Evolutionary conservation across 139 green algal species (phyloP).

Genomic region (Chlamydomonas sp.): DNA sequence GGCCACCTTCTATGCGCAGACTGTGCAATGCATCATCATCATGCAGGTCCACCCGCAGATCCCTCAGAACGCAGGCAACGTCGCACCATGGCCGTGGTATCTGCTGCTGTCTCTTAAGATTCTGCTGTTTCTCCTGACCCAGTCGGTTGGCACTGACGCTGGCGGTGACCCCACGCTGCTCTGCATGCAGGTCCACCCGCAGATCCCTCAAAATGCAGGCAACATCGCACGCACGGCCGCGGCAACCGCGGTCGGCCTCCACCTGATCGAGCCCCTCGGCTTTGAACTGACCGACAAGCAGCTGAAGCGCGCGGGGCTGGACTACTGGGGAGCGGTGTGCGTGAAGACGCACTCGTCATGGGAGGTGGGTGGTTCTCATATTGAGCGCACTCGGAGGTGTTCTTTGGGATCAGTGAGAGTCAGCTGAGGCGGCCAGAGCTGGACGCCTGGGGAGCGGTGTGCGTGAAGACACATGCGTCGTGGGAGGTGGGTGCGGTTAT

Average conservation of each 20-base stretch:
- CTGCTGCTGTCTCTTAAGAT: neutral
- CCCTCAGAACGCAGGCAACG: constrained; percentile 40
- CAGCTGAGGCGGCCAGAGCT: too few species aligned
- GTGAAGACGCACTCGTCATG: constrained; percentile 68
- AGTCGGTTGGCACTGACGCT: neutral
- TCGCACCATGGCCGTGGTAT: neutral
- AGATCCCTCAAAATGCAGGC: constrained; percentile 69
- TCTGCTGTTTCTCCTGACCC: neutral
- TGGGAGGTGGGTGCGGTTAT: too few species aligned
- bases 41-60: constrained; percentile 70
- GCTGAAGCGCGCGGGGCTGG: constrained; percentile 75
- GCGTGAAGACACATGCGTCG: too few species aligned
- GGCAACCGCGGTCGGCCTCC: constrained; percentile 58
- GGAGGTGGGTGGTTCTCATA: too few species aligned
- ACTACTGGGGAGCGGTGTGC: constrained; percentile 77
- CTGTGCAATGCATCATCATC: too few species aligned
- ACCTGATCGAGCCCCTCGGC: constrained; percentile 74
- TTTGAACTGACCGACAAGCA: constrained; percentile 69
- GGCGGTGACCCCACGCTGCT: neutral
- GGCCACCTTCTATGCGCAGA: too few species aligned
- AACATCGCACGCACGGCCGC: constrained; percentile 70
- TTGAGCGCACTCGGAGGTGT: too few species aligned
- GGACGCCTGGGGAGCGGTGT: too few species aligned
- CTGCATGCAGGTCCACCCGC: constrained; percentile 24
- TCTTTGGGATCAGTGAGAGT: too few species aligned